Base-by-base conservation (phyloP, 2,329 filamentous ascomycete genomes). In the Pezicula rhizophila region DNA sequence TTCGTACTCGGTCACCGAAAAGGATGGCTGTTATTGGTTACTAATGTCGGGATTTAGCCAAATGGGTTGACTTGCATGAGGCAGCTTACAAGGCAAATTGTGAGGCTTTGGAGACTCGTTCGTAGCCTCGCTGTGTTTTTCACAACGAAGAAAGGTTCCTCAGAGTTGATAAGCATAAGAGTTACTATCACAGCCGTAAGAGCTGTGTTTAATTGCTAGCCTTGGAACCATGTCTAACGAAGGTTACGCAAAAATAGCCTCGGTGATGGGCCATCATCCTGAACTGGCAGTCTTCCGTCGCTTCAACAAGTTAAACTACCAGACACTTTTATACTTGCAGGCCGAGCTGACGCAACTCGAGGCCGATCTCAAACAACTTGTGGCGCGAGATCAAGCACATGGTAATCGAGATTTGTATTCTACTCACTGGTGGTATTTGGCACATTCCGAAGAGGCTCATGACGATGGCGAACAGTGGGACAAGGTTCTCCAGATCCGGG, bases 301-400 rank as follows among this genome's bases (percentile, higher is more conserved):
- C 2, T 66, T 66, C 46, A 46, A 52, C 18, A 25, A 45, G 8
- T 49, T 65, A 7, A 63, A 65, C 45, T 43, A 49, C 7, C 54
- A 58, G 18, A 60, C 60, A 42, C 28, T 66, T 4, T 56, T 66
- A 4, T 64, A 61, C 41, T 42, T 60, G 17, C 64, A 67, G 48
- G 63, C 59, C 2, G 62, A 66, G 47, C 47, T 66, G 15, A 50
- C 55, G 0, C 44, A 61, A 23, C 49, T 64, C 1, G 55, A 64
- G 40, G 43, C 55, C 10, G 49, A 56, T 17, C 46, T 64, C 8
- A 23, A 46, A 11, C 15, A 50, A 41, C 17, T 57, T 14, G 49
- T 40, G 12, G 18, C 49, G 4, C 41, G 42, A 33, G 55, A 58
- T 37, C n/a, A 28, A 12, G n/a, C 7, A 1, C 35, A 55, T 45